Conservation (phyloP, 2,329 filamentous ascomycete species). For the Chaetomiaceae sp. region DNA sequence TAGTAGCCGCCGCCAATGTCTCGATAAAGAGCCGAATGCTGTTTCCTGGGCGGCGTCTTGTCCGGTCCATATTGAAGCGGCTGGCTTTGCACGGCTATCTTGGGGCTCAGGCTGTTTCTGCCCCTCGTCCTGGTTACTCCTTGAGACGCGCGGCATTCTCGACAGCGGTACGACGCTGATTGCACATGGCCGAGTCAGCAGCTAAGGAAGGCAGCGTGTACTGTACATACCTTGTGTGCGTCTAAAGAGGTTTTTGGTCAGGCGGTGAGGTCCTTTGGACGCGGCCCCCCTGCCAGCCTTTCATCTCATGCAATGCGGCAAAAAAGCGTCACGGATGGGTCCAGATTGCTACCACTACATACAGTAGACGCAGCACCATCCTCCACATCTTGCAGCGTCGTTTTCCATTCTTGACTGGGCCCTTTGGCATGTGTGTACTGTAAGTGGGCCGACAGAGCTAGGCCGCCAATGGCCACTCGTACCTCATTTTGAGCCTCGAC, state of each 20-base stretch:
- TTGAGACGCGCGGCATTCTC: no score
- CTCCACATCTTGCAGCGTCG: no score
- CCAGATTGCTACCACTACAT: background rate
- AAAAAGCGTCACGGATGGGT: background rate
- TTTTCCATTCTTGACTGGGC: no score
- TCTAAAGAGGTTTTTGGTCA: slow-evolving; percentile 1
- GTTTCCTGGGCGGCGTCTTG: background rate
- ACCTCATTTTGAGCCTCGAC: background rate
- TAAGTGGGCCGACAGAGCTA: background rate
- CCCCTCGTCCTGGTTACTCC: no score
- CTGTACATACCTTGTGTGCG: no score
- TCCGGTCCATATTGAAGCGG: background rate
- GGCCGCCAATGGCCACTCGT: background rate
- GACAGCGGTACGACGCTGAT: no score
- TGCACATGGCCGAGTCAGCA: no score
- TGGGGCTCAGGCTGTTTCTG: no score
- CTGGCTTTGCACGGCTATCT: background rate
- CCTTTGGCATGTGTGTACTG: no score
- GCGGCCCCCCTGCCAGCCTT: background rate
- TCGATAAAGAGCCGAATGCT: no score
- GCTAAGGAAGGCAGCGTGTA: no score
- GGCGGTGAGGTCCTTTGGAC: slow-evolving; percentile 10
- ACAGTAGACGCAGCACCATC: background rate
- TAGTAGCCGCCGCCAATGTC: background rate
- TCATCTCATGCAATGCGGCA: background rate